Base-by-base conservation (phyloP, 768 basidiomycete genomes). In the Rhodotorula kratochvilovae region DNA sequence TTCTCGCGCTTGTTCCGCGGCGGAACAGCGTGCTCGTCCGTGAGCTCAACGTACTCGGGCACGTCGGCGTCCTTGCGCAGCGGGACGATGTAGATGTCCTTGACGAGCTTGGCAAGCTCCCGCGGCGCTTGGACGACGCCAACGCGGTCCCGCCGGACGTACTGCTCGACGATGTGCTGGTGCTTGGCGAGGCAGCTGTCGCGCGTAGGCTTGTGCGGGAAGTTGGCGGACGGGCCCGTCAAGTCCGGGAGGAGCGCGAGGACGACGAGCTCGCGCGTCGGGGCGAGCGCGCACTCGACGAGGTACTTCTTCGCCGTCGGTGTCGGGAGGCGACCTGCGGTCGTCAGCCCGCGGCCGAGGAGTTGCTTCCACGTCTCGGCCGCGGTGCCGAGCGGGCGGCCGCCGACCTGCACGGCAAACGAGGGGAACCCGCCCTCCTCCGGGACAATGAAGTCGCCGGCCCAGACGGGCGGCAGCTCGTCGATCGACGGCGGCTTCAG, bases 21-120 rank as follows among this genome's bases (percentile, higher is more conserved):
- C 23, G 90, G 89, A 3, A 95, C 79, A 67, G 83, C 84, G 57
- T 92, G 83, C 36, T 89, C 84, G 74, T 94, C 92, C 58, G 92
- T 80, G 3, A 94, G 82, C 76, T 92, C 90, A 74, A 94, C 84
- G 76, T 87, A 94, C 68, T 94, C 92, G 1, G 92, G 92, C 3
- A 93, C 81, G 0, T 87, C 83, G 61, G 88, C 85, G 39, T 81
- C 83, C 33, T 88, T 83, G 31, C 84, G 82, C 25, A 95, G 81
- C 3, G 92, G 92, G 27, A 94, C 85, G 74, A 94, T 85, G 76
- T 95, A 95, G 46, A 94, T 81, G 78, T 95, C 92, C 66, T 89
- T 88, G 45, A 91, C 92, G 51, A 89, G 89, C 66, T 86, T 84
- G 76, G 85, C 81, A 27, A 76, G 23, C 59, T 70, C 72, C 31